A percentile compares a stretch with the other conserved stretches of the same genome.
Evolutionary conservation across 768 basidiomycete species (phyloP).

Genomic region (Leccinum boreale): DNA sequence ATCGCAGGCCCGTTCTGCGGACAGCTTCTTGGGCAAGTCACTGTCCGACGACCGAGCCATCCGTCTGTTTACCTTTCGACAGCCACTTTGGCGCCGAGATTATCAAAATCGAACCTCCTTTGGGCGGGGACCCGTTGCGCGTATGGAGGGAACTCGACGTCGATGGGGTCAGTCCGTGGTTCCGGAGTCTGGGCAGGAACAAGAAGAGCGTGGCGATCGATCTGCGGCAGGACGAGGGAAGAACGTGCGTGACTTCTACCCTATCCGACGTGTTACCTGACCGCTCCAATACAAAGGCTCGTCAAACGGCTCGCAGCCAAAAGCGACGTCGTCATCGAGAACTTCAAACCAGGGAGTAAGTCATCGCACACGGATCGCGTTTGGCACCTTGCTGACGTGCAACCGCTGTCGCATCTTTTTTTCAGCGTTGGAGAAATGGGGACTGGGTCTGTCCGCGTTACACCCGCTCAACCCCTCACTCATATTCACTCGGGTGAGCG

Average conservation of each 20-base stretch:
- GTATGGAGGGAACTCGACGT: conserved; percentile 70
- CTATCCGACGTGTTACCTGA: not conserved
- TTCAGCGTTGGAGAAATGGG: conserved; percentile 68
- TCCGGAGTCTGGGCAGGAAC: conserved; percentile 65
- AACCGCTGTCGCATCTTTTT: not conserved
- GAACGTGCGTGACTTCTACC: conserved; percentile 34
- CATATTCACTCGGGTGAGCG: conserved; percentile 85
- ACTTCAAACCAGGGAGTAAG: conserved; percentile 74
- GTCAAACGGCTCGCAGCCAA: conserved; percentile 58
- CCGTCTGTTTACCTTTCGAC: conserved; percentile 1
- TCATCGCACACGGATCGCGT: too few relatives aligned
- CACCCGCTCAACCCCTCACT: conserved; percentile 79
- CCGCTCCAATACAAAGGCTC: conserved; percentile 37
- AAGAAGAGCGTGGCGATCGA: conserved; percentile 75
- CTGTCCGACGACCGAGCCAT: conserved; percentile 3
- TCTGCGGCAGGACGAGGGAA: conserved; percentile 54
- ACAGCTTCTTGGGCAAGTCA: conserved; percentile 59
- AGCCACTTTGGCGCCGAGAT: conserved; percentile 73
- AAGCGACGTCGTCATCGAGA: conserved; percentile 67
- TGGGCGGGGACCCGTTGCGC: conserved; percentile 61
- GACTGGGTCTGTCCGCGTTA: conserved; percentile 53
- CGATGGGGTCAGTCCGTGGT: conserved; percentile 74
- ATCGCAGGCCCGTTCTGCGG: conserved; percentile 74
- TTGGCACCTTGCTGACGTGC: not conserved
- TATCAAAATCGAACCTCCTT: conserved; percentile 68